Evolutionary conservation across 805 yeast species (phyloP).

Genomic region (Wickerhamiella sorbophila): DNA sequence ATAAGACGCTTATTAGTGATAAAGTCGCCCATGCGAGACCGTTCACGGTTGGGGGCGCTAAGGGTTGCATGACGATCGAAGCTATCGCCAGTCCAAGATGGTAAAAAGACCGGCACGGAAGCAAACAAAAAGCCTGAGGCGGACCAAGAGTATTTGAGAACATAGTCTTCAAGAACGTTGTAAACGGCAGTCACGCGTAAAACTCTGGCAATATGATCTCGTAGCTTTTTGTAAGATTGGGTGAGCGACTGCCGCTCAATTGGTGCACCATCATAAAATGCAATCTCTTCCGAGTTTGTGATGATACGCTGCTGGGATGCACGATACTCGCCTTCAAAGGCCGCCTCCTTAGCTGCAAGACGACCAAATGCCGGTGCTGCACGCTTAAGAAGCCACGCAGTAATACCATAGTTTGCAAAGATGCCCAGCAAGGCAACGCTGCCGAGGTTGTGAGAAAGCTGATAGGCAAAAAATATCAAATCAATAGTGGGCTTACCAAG

Average conservation of each 20-base stretch:
- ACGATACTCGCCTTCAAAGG: slow-evolving; percentile 77
- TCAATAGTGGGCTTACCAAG: slow-evolving; percentile 89
- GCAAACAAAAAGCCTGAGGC: slow-evolving; percentile 89
- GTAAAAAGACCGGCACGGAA: slow-evolving; percentile 71
- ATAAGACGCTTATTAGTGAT: slow-evolving; percentile 81
- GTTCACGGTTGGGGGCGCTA: slow-evolving; percentile 16
- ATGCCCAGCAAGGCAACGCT: slow-evolving; percentile 75
- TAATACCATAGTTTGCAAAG: slow-evolving; percentile 60
- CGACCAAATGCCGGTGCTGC: slow-evolving; percentile 78
- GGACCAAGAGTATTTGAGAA: slow-evolving; percentile 86
- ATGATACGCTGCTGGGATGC: slow-evolving; percentile 75
- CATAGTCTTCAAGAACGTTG: slow-evolving; percentile 67
- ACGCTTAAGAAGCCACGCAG: slow-evolving; percentile 58
- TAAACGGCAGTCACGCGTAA: slow-evolving; percentile 50
- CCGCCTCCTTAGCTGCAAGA: slow-evolving; percentile 56
- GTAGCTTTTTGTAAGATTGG: slow-evolving; percentile 43
- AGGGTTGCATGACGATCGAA: slow-evolving; percentile 9
- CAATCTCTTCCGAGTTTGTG: slow-evolving; percentile 84
- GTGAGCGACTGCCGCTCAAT: slow-evolving; percentile 58
- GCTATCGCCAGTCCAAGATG: slow-evolving; percentile 24
- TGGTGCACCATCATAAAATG: slow-evolving; percentile 78
- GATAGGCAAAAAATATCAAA: slow-evolving; percentile 66
- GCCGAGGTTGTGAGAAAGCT: slow-evolving; percentile 74
- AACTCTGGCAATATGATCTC: slow-evolving; percentile 39
- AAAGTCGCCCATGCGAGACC: slow-evolving; percentile 62